A percentile compares a stretch with the other conserved stretches of the same genome.
These are phyloP conservation scores for Phialophora expanda DNA, from an alignment of 2,329 filamentous ascomycete genomes.

Conservation along the genomic window DNA sequence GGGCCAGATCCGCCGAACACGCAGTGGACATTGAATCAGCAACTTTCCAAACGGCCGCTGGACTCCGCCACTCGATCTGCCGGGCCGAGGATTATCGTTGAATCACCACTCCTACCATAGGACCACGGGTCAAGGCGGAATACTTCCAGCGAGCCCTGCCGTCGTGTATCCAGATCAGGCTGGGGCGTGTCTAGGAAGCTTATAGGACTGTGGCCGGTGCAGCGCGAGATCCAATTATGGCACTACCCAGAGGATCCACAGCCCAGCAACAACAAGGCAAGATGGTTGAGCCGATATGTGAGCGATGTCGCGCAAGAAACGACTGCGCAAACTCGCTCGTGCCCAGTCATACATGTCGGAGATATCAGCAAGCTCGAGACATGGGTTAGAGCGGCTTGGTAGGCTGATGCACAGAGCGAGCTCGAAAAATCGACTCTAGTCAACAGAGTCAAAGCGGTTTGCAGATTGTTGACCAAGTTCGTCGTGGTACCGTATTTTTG, in stretches of 20 bases:
- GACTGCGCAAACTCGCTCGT: not conserved
- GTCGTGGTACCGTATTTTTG: conserved; percentile 7
- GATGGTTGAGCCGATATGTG: not conserved
- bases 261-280: not conserved
- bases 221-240: conserved; percentile 14
- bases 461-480: not conserved
- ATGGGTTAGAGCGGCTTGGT: not conserved
- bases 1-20: not conserved
- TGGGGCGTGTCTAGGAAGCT: not conserved
- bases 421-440: not conserved
- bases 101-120: not conserved
- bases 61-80: no score
- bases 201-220: conserved; percentile 2
- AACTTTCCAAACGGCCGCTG: not conserved
- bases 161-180: not conserved
- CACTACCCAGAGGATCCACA: not conserved
- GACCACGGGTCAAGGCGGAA: not conserved
- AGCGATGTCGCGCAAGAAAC: not conserved
- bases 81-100: not conserved
- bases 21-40: not conserved
- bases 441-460: not conserved
- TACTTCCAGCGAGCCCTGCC: not conserved
- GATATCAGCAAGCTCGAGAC: conserved; percentile 11
- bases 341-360: not conserved
- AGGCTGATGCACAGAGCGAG: conserved; percentile 1